phyloP scores from a whole-genome alignment of 306 rosid species.

The Oxytropis ochrocephala region DNA sequence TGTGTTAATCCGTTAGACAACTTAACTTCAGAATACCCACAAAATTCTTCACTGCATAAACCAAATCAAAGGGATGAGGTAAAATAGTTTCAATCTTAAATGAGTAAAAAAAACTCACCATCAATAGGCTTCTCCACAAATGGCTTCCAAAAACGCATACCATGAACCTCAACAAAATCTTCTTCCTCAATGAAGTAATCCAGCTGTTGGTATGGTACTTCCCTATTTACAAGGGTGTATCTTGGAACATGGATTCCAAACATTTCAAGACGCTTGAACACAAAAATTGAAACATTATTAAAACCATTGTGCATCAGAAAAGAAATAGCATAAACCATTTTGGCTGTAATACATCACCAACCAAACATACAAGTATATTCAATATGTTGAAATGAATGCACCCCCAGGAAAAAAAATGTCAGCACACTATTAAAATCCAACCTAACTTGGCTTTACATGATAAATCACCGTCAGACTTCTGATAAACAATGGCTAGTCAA shows the following conservation, averaged over 20 bases:
- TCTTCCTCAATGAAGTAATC: slow-evolving; percentile 89
- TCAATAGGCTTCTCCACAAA: slow-evolving; percentile 97
- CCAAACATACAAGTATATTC: not conserved
- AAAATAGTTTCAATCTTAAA: slow-evolving; percentile 3
- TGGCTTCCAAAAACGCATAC: slow-evolving; percentile 93
- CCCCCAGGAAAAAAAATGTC: not conserved
- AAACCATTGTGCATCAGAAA: slow-evolving; percentile 6
- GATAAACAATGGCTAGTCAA: not conserved
- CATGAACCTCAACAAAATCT: slow-evolving; percentile 90
- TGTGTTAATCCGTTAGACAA: slow-evolving; percentile 1
- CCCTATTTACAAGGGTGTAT: slow-evolving; percentile 86
- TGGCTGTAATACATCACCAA: slow-evolving; percentile 8
- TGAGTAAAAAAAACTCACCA: slow-evolving; percentile 49
- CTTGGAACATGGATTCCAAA: slow-evolving; percentile 85
- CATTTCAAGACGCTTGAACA: slow-evolving; percentile 71
- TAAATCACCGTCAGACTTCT: not conserved
- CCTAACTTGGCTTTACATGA: not conserved
- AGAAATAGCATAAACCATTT: slow-evolving; percentile 19
- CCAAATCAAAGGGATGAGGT: not conserved
- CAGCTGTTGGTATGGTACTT: slow-evolving; percentile 67
- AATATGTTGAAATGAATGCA: not conserved
- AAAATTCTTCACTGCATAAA: not conserved
- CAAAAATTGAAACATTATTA: slow-evolving; percentile 35
- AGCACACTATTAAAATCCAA: not conserved
- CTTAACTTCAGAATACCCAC: not conserved